Evolutionary conservation across 2,329 filamentous ascomycete species (phyloP), one percentile per base, ranked within the genome.

Genomic region (Talaromyces funiculosus): DNA sequence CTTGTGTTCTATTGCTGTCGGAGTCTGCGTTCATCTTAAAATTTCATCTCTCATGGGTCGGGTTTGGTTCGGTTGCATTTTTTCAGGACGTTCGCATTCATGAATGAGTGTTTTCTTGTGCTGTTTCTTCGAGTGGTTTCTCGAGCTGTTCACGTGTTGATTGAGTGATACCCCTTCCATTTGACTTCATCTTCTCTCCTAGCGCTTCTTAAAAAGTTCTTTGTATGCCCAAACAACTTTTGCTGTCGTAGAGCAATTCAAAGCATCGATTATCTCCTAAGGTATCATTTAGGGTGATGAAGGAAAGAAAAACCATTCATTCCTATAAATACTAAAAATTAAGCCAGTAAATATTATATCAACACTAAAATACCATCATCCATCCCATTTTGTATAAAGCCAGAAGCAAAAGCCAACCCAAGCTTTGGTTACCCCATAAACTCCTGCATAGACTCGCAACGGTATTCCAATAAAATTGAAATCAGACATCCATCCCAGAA

Each of bases 161-260:
- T 58, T 58, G 40, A 51, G 54, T 58, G 60, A 61, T 61, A 61
- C 60, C 60, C 47, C 20, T 59, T 61, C 9, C 12, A 9, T 26
- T 24, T 16, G 12, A 24, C 37, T 18, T 20, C 54, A 40, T 16
- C 33, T 5, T 51, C 12, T 60, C 14, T 54, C 31, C 22, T 43
- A 8, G 16, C 45, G 14, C 45, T 31, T 26, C 35, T 37, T 18
- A 24, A 31, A 53, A 37, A 4, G 6, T 8, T 37, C 57, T n/a
- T 31, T 29, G 2, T 10, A 18, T 35, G 8, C 26, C 24, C n/a
- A n/a, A n/a, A n/a, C n/a, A n/a, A n/a, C n/a, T n/a, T n/a, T n/a
- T n/a, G n/a, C n/a, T n/a, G n/a, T 10, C 33, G 20, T 51, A 47
- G 47, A 51, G 8, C 2, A 31, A 33, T 4, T 31, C 26, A 33